Percentiles rank a stretch among this genome's conserved stretches.
phyloP scores from a whole-genome alignment of 2,329 filamentous ascomycete genomes.

The Diaporthe destruens region DNA sequence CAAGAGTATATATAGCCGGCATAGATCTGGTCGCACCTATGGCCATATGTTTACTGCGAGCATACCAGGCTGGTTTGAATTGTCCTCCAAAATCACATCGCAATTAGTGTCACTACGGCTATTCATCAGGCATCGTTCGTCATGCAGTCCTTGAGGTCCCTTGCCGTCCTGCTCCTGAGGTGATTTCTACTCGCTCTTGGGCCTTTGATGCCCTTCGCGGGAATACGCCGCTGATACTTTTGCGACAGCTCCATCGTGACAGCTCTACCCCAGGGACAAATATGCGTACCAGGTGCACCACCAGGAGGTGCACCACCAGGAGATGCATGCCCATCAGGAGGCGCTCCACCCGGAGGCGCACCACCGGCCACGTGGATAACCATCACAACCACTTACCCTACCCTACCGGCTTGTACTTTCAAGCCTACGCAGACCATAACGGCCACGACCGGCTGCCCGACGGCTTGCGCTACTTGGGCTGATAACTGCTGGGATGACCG shows the following conservation, averaged over 20 bases:
- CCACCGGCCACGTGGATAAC: background rate
- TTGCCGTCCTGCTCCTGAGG: conserved; percentile 8
- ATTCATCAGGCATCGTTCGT: background rate
- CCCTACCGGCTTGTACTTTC: conserved; percentile 11
- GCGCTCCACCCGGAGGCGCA: no score
- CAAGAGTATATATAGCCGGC: background rate
- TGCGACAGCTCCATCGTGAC: background rate
- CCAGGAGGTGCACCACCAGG: no score
- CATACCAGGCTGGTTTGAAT: background rate
- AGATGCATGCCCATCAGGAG: no score
- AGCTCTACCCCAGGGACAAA: background rate
- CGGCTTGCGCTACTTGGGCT: conserved; percentile 22
- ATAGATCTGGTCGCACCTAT: background rate
- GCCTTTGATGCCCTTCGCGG: no score
- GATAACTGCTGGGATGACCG: conserved; percentile 23
- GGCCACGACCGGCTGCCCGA: conserved; percentile 32
- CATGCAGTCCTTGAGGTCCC: conserved; percentile 1
- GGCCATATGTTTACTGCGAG: background rate
- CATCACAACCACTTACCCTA: background rate
- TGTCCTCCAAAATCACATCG: no score
- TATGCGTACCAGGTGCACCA: no score
- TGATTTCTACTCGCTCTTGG: background rate
- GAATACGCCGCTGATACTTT: background rate
- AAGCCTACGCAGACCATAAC: conserved; percentile 36
- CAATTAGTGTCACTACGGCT: background rate